Base-by-base conservation (phyloP, 2,329 filamentous ascomycete species). In the Neoarthrinium moseri region DNA sequence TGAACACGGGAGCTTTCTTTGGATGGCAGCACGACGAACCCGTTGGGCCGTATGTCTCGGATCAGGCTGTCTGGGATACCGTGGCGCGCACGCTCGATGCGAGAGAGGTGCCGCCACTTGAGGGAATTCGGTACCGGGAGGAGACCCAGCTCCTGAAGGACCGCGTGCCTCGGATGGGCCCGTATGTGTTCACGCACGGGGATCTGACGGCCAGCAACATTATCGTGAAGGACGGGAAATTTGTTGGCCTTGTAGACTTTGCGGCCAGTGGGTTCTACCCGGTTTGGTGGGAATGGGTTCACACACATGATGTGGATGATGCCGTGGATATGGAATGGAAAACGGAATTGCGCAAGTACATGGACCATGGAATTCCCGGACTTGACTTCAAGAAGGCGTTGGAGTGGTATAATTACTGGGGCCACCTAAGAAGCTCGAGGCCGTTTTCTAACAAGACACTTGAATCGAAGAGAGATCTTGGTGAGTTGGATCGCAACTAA, bases 331-430 rank as follows among this genome's bases (percentile, higher is more conserved):
- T 5, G 6, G 17, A 40, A 15, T 40, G 37, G 37, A 40, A 40
- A n/a, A 40, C 27, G 21, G 17, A 12, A 2, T 12, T 40, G 22
- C 13, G 37, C 11, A 40, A 17, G 24, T 23, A 40, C 17, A 26
- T 40, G 37, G 23, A 12, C 8, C 21, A 13, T 21, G 11, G 5
- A 8, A 15, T n/a, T 12, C 10, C 17, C 10, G 35, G 13, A 6
- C 13, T 40, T 10, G 12, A 18, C 22, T 27, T 29, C 37, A 17
- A 40, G 6, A n/a, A 35, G 11, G 13, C 17, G n/a, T 27, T 29
- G 22, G 37, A 40, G 12, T 40, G 37, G 37, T 40, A 40, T 18
- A 15, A 26, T 29, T 26, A 40, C 20, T 40, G 37, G 37, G 20
- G 13, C 6, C 37, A 26, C 15, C 11, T 40, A 15, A 11, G 22